Evolutionary conservation across 2,329 filamentous ascomycete species (phyloP), one percentile per base, ranked within the genome.

Genomic region (Clathrospora elynae): DNA sequence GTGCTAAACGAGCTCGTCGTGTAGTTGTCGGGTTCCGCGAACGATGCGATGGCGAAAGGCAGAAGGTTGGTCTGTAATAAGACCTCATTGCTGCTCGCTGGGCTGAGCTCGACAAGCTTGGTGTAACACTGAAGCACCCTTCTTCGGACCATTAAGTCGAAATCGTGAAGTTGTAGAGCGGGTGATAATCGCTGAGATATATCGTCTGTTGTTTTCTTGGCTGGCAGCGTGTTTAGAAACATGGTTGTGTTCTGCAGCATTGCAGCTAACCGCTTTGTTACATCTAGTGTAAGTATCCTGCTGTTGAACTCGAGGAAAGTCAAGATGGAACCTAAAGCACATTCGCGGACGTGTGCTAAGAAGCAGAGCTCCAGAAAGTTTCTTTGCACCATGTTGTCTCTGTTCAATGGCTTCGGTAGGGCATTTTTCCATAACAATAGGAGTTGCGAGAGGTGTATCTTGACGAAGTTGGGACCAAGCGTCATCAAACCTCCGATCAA

Each of bases 351-450:
- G 68, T 99, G 93, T 0, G 91, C 87, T 11, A 99, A 77, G 63
- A 96, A 99, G 24, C 90, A 95, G 3, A 92, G 84, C 67, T 99
- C 95, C 6, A 97, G 76, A 35, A 90, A 80, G 51, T 88, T 92
- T 38, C 91, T 83, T 51, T 92, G 85, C 0, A 86, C 83, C 35
- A 90, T 89, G 55, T 93, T 95, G 56, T 97, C 92, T 67, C 90
- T 95, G 22, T 90, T 86, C n/a, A 97, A 73, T 5, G 95, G 92
- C 62, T 95, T 96, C 0, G 95, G 92, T 8, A 99, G 78, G 0
- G 93, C 92, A 69, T 97, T 99, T 71, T 96, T 96, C 93, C 93
- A 99, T 5, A 99, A 76, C 6, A 99, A 75, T 42, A 99, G 83
- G 14, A 99, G 78, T 64, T 99, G 93, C 2, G 91, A 92, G 6